A percentile compares a stretch with the other conserved stretches of the same genome.
Conservation (phyloP, 257 asterid species). For the Paraleonurus japonicus region DNA sequence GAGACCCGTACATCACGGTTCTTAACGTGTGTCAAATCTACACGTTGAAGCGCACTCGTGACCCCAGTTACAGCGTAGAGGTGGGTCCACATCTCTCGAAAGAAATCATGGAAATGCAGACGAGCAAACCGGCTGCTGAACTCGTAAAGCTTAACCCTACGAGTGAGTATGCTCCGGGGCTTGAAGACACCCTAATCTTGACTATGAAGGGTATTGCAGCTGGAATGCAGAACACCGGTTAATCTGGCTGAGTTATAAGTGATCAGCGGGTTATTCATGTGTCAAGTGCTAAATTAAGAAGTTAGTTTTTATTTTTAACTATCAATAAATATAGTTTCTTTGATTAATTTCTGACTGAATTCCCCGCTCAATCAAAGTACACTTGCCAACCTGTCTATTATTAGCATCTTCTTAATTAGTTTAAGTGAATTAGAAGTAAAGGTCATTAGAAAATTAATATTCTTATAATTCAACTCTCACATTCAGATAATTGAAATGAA, state of each 20-base stretch:
- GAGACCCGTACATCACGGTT: slow-evolving; percentile 77
- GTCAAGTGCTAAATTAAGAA: no score
- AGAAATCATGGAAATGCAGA: slow-evolving; percentile 48
- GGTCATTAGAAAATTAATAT: background rate
- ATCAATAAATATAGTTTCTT: background rate
- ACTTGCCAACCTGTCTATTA: background rate
- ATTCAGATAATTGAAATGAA: background rate
- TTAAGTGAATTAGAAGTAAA: slow-evolving; percentile 3
- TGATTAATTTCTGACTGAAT: no score
- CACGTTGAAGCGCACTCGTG: slow-evolving; percentile 75
- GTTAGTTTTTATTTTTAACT: background rate
- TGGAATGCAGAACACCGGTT: slow-evolving; percentile 84
- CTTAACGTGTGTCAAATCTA: slow-evolving; percentile 72
- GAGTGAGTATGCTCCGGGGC: slow-evolving; percentile 83
- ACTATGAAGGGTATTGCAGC: slow-evolving; percentile 96
- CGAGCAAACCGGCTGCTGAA: slow-evolving; percentile 68
- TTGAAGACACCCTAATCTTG: slow-evolving; percentile 83
- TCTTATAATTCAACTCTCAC: slow-evolving; percentile 2
- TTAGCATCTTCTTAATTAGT: background rate
- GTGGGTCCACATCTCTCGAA: slow-evolving; percentile 59
- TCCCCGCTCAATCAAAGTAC: no score
- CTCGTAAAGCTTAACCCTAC: slow-evolving; percentile 71
- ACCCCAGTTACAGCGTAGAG: slow-evolving; percentile 58
- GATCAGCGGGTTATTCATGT: no score
- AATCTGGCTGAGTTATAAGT: background rate